Conservation (phyloP, 2,329 filamentous ascomycete species). For the Penicillium janthinellum region DNA sequence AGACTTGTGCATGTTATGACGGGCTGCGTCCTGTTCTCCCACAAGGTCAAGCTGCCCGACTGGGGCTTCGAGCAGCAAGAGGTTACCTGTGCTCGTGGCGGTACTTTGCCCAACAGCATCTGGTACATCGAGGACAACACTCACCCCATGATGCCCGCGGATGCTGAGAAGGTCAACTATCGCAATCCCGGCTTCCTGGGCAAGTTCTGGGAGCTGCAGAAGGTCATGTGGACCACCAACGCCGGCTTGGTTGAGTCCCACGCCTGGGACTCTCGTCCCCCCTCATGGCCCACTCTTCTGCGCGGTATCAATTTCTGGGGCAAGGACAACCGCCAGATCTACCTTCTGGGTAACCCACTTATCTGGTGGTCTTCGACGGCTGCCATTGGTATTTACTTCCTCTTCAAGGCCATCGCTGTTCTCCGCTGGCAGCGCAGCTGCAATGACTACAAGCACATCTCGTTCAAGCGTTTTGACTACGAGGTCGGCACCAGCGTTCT, state of each 20-base stretch:
- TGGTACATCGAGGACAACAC: conserved; percentile 95
- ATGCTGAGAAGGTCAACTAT: conserved; percentile 95
- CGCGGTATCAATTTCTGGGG: conserved; percentile 99
- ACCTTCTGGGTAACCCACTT: conserved; percentile 90
- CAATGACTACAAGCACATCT: conserved; percentile 77
- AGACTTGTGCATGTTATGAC: conserved; percentile 95
- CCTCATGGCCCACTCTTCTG: conserved; percentile 86
- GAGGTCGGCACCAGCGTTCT: conserved; percentile 88
- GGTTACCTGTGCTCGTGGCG: conserved; percentile 92
- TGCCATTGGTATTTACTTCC: conserved; percentile 72
- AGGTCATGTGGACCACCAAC: conserved; percentile 99
- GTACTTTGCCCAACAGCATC: conserved; percentile 90
- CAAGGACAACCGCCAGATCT: conserved; percentile 89
- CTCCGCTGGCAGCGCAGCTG: conserved; percentile 94
- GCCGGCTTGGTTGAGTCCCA: conserved; percentile 95
- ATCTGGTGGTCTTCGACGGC: conserved; percentile 91
- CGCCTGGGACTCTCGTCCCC: conserved; percentile 94
- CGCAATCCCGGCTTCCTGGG: conserved; percentile 90
- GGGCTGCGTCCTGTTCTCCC: conserved; percentile 92
- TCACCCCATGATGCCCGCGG: conserved; percentile 72
- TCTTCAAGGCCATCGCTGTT: conserved; percentile 85
- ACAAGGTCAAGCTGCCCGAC: conserved; percentile 97
- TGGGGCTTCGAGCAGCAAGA: conserved; percentile 99
- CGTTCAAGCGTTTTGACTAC: conserved; percentile 97
- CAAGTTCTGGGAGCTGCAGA: conserved; percentile 96